Percentiles rank a stretch among this genome's conserved stretches.
Evolutionary conservation across 306 rosid genomes (phyloP).

Genomic region (Gastrolobium bilobum): DNA sequence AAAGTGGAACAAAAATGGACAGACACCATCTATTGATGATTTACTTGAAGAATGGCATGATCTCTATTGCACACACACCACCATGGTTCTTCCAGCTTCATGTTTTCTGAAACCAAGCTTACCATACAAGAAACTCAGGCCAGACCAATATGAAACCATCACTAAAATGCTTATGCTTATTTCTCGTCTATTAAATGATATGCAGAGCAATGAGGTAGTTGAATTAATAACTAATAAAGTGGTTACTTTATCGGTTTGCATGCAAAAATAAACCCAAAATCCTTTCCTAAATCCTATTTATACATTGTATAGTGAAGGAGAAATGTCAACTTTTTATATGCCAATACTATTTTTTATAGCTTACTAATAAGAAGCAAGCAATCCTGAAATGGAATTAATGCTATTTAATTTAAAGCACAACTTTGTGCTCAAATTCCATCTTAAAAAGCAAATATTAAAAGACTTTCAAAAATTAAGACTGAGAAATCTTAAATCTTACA

Average conservation of each 20-base stretch:
- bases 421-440: too few species aligned
- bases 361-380: too few species aligned
- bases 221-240: neutral
- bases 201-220: slow-evolving; percentile 48
- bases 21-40: slow-evolving; percentile 45
- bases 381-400: too few species aligned
- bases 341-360: too few species aligned
- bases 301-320: too few species aligned
- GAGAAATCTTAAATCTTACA: too few species aligned
- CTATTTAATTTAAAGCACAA: too few species aligned
- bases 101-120: slow-evolving; percentile 46
- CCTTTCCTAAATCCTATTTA: neutral
- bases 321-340: too few species aligned
- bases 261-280: too few species aligned
- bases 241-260: neutral
- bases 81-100: slow-evolving; percentile 46
- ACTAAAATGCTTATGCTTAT: slow-evolving; percentile 48
- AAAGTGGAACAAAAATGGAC: slow-evolving; percentile 43
- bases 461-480: too few species aligned
- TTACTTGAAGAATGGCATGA: slow-evolving; percentile 43
- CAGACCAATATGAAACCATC: slow-evolving; percentile 37
- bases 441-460: too few species aligned
- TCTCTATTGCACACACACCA: slow-evolving; percentile 48
- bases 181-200: slow-evolving; percentile 52
- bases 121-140: slow-evolving; percentile 34